Base-by-base conservation (phyloP, 2,329 filamentous ascomycete species). In the Diaporthe australafricana region DNA sequence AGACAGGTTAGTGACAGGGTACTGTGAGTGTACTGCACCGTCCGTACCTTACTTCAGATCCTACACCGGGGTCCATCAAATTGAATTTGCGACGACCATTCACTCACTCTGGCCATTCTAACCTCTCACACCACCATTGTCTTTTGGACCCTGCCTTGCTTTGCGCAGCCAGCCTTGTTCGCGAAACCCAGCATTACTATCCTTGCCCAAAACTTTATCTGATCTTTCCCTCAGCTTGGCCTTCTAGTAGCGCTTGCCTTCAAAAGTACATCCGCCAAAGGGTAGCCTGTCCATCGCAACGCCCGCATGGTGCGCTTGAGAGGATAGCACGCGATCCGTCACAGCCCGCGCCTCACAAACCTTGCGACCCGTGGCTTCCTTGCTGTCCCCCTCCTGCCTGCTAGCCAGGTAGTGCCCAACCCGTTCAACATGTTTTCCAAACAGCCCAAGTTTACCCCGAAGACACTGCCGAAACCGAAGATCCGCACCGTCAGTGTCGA, bases 401-500 rank as follows among this genome's bases (percentile, higher is more conserved):
- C 66, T 20, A 55, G 27, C 50, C 38, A 68, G 66, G 50, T n/a
- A 55, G 38, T 32, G 27, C 50, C 25, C 52, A 12, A 5, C 27
- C 38, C 12, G 48, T 30, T 35, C 53, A 69, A 60, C 20, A 72
- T 72, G 71, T 72, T 72, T 53, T 70, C 68, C 42, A 72, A 72
- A 14, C 71, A 72, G 60, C 71, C 68, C 35, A 57, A 60, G 52
- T 72, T 72, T 14, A 67, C 53, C 17, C 68, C 71, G 9, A 72
- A 70, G 27, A 50, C 71, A 20, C 60, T 72, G 25, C 71, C 68
- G 9, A 70, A 70, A 47, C 71, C 71, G 8, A 70, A 72, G 47
- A 70, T 72, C 45, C 71, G 68, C 57, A 72, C 71, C 30, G 71
- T 72, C 68, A 53, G 38, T 48, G 68, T 70, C 71, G 71, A 72